Conservation (phyloP, 1,284 basidiomycete genomes). For the Malassezia furfur region DNA sequence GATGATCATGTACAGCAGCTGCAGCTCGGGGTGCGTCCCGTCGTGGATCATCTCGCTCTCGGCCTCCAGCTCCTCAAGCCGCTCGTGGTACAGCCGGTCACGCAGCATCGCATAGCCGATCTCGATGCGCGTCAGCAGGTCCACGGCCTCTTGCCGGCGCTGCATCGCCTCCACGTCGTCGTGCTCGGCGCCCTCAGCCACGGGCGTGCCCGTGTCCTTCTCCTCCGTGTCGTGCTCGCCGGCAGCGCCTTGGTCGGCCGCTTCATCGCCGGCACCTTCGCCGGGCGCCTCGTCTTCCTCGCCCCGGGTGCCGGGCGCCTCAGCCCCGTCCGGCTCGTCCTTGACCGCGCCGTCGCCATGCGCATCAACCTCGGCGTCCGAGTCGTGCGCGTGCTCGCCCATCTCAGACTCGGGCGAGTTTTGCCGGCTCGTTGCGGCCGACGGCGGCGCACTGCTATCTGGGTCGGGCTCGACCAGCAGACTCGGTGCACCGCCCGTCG, state of each 20-base stretch:
- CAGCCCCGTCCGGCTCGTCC: slow-evolving; percentile 11
- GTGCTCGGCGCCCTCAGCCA: slow-evolving; percentile 20
- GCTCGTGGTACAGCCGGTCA: slow-evolving; percentile 55
- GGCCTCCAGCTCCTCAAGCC: slow-evolving; percentile 53
- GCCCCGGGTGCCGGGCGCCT: not conserved
- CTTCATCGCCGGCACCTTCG: not conserved
- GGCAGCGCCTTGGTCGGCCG: slow-evolving; percentile 2
- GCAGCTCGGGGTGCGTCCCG: slow-evolving; percentile 70
- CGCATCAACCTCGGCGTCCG: slow-evolving; percentile 15
- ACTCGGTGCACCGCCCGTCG: slow-evolving; percentile 35
- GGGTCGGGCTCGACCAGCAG: slow-evolving; percentile 27
- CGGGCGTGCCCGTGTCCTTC: slow-evolving; percentile 13
- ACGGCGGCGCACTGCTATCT: slow-evolving; percentile 26
- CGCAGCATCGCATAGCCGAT: slow-evolving; percentile 54
- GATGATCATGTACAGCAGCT: slow-evolving; percentile 58
- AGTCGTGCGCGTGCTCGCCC: not conserved
- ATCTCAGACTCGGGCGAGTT: slow-evolving; percentile 18
- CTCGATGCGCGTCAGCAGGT: slow-evolving; percentile 54
- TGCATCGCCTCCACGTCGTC: slow-evolving; percentile 18
- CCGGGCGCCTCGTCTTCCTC: not conserved
- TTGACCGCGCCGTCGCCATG: slow-evolving; percentile 18
- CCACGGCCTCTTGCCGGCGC: slow-evolving; percentile 51
- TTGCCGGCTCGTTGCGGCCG: slow-evolving; percentile 29
- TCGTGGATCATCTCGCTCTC: slow-evolving; percentile 54
- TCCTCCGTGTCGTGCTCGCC: slow-evolving; percentile 1